Evolutionary conservation across 2,329 filamentous ascomycete species (phyloP).

Genomic region (Aspergillus sp.): DNA sequence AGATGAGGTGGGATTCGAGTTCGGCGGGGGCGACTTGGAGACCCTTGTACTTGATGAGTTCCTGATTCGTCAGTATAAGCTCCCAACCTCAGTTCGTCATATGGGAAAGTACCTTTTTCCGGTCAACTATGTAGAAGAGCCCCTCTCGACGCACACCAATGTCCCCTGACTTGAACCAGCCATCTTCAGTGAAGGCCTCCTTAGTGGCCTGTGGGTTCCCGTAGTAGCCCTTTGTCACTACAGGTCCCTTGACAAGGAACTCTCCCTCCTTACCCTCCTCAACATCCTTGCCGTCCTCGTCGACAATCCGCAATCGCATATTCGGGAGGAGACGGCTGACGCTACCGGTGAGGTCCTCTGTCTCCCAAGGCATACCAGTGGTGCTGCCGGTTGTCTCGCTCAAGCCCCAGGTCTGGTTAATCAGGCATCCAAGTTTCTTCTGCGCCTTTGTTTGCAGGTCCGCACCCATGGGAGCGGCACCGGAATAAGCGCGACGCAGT

Average conservation of each 20-base stretch:
- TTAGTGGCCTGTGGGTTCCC: constrained; percentile 49
- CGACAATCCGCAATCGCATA: constrained; percentile 48
- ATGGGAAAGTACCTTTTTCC: constrained; percentile 37
- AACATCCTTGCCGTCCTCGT: constrained; percentile 55
- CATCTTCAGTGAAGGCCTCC: constrained; percentile 48
- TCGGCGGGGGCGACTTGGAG: constrained; percentile 47
- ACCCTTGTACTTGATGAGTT: constrained; percentile 53
- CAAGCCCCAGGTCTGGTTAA: constrained; percentile 54
- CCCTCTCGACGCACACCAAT: constrained; percentile 45
- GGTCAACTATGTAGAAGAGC: constrained; percentile 54
- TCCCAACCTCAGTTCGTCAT: background rate
- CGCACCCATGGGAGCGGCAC: constrained; percentile 15
- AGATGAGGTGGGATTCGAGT: constrained; percentile 40
- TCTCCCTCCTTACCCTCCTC: constrained; percentile 50
- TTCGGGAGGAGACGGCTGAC: constrained; percentile 28
- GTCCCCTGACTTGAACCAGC: constrained; percentile 56
- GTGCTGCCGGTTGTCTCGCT: constrained; percentile 44
- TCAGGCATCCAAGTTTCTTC: constrained; percentile 16
- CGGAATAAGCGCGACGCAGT: constrained; percentile 23
- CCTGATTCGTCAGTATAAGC: constrained; percentile 5
- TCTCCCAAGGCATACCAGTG: constrained; percentile 14
- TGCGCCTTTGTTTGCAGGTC: constrained; percentile 14
- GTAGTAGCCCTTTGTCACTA: constrained; percentile 53
- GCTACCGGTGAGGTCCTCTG: constrained; percentile 14
- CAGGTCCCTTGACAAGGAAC: constrained; percentile 52